Evolutionary conservation across 345 rosid genomes (phyloP), one percentile per base, ranked within the genome.

Genomic region (Rubroshorea leprosula): DNA sequence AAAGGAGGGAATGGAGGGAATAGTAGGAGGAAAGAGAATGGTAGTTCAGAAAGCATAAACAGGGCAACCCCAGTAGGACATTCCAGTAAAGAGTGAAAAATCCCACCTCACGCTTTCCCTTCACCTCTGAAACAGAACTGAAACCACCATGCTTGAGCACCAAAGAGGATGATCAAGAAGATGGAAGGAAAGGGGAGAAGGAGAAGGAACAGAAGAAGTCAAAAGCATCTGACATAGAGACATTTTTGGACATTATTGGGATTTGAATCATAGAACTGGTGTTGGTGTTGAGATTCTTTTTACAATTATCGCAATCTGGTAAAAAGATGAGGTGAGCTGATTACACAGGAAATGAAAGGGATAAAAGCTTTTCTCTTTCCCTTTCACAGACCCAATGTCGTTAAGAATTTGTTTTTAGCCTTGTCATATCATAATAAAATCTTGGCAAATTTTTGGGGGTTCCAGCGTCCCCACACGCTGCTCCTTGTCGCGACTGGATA

Each of bases 221-320:
- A 17, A n/a, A 1, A 62, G 51, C 57, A 12, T 49, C 47, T 53
- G 62, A 13, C 31, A 45, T 29, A n/a, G n/a, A n/a, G n/a, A n/a
- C n/a, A 3, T 29, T n/a, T 19, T 44, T 49, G 39, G n/a, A n/a
- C n/a, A n/a, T n/a, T n/a, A n/a, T 67, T 75, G 79, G 65, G 66
- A 29, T 72, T 60, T 74, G 71, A 65, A 78, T 68, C 53, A 66
- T 68, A 26, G 12, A 13, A 22, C 17, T 50, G 46, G 53, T 59
- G 54, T 5, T 48, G 19, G 19, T n/a, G n/a, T n/a, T n/a, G n/a
- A n/a, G 55, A 60, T 49, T 60, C 46, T 60, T 29, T 35, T n/a
- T n/a, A n/a, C 41, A 18, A 54, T 54, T 27, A 25, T 54, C 9
- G 10, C 57, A 18, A n/a, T 45, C 5, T 16, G 54, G 35, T 23